Evolutionary conservation across 2,329 filamentous ascomycete species (phyloP), one percentile per base, ranked within the genome.

Genomic region (Exutisphaerella laricina): DNA sequence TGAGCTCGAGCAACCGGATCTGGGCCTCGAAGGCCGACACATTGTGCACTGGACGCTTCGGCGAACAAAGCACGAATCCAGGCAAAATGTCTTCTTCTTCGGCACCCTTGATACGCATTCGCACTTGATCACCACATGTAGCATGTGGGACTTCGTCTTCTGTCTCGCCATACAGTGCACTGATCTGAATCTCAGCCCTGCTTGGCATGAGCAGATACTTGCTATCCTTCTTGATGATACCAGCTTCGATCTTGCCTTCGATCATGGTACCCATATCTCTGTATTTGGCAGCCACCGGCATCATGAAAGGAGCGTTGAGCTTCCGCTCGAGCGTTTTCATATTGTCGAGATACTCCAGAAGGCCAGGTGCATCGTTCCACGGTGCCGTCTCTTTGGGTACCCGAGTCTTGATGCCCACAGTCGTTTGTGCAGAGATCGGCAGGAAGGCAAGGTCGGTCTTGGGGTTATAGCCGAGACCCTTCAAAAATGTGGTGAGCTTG

Each of bases 241-340:
- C 90, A 13, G 89, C 85, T 68, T 98, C 92, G 53, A 98, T 85
- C 75, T 96, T 95, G 55, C 92, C 92, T 71, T 98, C 94, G 30
- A 96, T 79, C 78, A 98, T 88, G 49, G 92, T 98, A 58, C 92
- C 92, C 77, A 98, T 84, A 64, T 98, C 94, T 58, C 85, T 80
- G 73, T 97, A 98, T 71, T 98, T 98, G 68, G 87, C 88, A 51
- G 85, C 86, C 53, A 98, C 77, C 6, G 92, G 86, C 89, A 98
- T 96, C 92, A 98, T 97, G 76, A 98, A 97, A 7, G 92, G 90
- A 2, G 92, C 92, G 58, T 95, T 95, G 58, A 96, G 70, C 74
- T 97, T 98, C 58, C 92, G 87, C 66, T 98, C 90, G 28, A 96
- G 78, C 9, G 90, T 81, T 59, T 84, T 81, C 87, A 97, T 96